phyloP scores from a whole-genome alignment of 768 basidiomycete species.

The Boletus sensibilis region DNA sequence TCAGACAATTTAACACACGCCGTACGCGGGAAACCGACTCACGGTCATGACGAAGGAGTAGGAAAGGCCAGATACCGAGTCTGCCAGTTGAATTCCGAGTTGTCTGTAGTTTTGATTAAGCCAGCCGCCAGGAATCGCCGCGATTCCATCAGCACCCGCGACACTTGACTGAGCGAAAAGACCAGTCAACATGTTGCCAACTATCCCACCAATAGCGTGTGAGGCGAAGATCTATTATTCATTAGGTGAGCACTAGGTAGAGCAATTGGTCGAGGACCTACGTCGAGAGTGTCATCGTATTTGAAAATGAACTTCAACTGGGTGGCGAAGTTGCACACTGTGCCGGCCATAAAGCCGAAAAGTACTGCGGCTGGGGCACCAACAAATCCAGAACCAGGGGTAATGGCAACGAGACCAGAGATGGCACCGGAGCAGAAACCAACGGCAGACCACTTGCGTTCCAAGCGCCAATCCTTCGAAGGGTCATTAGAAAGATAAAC shows the following conservation, averaged over 20 bases:
- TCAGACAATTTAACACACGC: background rate
- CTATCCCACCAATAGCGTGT: constrained; percentile 73
- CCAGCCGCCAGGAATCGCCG: constrained; percentile 78
- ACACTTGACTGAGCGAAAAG: constrained; percentile 83
- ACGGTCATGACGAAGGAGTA: constrained; percentile 81
- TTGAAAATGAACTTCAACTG: constrained; percentile 82
- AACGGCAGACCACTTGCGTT: constrained; percentile 90
- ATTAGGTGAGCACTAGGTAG: background rate
- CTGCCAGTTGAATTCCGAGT: constrained; percentile 82
- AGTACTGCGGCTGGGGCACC: constrained; percentile 80
- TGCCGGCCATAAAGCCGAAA: constrained; percentile 83
- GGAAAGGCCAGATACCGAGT: constrained; percentile 59
- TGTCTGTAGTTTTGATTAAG: constrained; percentile 79
- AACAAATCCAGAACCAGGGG: constrained; percentile 81
- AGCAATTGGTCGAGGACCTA: constrained; percentile 32
- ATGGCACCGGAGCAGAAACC: constrained; percentile 97
- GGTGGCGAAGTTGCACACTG: constrained; percentile 91
- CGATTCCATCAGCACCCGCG: constrained; percentile 75
- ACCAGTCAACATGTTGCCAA: constrained; percentile 82
- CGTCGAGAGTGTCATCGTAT: constrained; percentile 82
- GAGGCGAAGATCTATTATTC: constrained; percentile 78
- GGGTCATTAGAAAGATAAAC: background rate
- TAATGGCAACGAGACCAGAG: constrained; percentile 85
- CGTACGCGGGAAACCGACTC: constrained; percentile 26
- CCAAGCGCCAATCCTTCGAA: constrained; percentile 79